Evolutionary conservation across 1,284 basidiomycete species (phyloP).

Genomic region (Ceraceosorus bombacis): DNA sequence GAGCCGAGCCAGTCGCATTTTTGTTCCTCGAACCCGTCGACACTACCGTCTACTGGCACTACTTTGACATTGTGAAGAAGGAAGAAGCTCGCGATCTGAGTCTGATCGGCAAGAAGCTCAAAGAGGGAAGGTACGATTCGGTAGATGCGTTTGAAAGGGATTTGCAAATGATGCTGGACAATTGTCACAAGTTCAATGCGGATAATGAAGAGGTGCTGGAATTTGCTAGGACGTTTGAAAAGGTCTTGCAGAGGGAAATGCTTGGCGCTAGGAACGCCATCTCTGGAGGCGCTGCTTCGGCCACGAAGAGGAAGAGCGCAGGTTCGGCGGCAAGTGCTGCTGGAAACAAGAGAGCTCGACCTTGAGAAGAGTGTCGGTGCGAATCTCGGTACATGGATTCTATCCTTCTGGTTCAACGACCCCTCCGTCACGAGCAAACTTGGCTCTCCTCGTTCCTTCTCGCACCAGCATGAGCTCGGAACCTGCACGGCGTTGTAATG

Average conservation of each 20-base stretch:
- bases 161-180: slow-evolving; percentile 72
- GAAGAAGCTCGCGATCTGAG: slow-evolving; percentile 80
- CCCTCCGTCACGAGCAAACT: no score
- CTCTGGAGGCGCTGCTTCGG: background rate
- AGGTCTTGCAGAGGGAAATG: slow-evolving; percentile 40
- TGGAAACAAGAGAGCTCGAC: background rate
- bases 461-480: no score
- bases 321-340: background rate
- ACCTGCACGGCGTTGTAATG: no score
- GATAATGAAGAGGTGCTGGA: slow-evolving; percentile 65
- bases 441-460: no score
- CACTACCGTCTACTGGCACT: slow-evolving; percentile 63
- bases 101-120: slow-evolving; percentile 73
- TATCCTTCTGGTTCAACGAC: no score
- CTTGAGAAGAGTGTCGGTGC: no score
- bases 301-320: background rate
- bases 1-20: slow-evolving; percentile 23
- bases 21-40: slow-evolving; percentile 62
- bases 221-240: slow-evolving; percentile 47
- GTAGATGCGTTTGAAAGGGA: slow-evolving; percentile 72
- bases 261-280: background rate
- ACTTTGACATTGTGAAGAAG: slow-evolving; percentile 69
- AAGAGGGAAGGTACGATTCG: slow-evolving; percentile 71
- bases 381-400: no score
- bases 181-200: slow-evolving; percentile 79